Evolutionary conservation across 2,329 filamentous ascomycete species (phyloP).

Genomic region (Canariomyces notabilis): DNA sequence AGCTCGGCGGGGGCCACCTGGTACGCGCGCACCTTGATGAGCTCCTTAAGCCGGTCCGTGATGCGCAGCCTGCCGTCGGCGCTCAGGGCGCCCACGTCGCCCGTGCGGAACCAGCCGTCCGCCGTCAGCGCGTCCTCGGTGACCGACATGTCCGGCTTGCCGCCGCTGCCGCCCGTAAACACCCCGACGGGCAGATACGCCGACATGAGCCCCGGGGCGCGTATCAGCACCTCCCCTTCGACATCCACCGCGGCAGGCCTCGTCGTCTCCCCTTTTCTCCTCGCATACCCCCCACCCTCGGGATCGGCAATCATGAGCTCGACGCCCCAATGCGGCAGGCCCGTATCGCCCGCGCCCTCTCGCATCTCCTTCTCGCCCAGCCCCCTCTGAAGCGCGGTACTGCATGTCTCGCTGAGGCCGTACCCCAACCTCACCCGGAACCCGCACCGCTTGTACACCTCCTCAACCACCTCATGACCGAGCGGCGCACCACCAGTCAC

Average conservation of each 20-base stretch:
- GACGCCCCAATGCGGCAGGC: slow-evolving; percentile 61
- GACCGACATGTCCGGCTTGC: slow-evolving; percentile 33
- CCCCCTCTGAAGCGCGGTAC: slow-evolving; percentile 56
- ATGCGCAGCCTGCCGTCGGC: slow-evolving; percentile 55
- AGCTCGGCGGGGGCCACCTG: slow-evolving; percentile 41
- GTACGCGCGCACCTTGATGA: slow-evolving; percentile 41
- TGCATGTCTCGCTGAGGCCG: slow-evolving; percentile 71
- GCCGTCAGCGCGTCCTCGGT: slow-evolving; percentile 35
- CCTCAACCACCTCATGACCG: slow-evolving; percentile 47
- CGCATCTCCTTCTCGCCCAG: slow-evolving; percentile 42
- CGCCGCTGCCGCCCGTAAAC: slow-evolving; percentile 27
- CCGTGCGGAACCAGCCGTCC: slow-evolving; percentile 67
- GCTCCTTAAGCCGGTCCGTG: slow-evolving; percentile 66
- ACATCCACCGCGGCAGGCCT: slow-evolving; percentile 41
- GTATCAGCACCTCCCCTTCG: slow-evolving; percentile 61
- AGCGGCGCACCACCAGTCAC: slow-evolving; percentile 62
- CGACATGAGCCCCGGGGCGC: slow-evolving; percentile 59
- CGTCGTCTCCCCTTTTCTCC: slow-evolving; percentile 33
- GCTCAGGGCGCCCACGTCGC: slow-evolving; percentile 54
- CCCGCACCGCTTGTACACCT: slow-evolving; percentile 58
- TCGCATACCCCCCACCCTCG: slow-evolving; percentile 30
- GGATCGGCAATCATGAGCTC: slow-evolving; percentile 56
- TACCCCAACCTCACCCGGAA: slow-evolving; percentile 55
- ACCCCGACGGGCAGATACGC: slow-evolving; percentile 60
- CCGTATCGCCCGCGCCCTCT: slow-evolving; percentile 53